phyloP scores from a whole-genome alignment of 2,329 filamentous ascomycete species.

The Epicoccum nigrum region DNA sequence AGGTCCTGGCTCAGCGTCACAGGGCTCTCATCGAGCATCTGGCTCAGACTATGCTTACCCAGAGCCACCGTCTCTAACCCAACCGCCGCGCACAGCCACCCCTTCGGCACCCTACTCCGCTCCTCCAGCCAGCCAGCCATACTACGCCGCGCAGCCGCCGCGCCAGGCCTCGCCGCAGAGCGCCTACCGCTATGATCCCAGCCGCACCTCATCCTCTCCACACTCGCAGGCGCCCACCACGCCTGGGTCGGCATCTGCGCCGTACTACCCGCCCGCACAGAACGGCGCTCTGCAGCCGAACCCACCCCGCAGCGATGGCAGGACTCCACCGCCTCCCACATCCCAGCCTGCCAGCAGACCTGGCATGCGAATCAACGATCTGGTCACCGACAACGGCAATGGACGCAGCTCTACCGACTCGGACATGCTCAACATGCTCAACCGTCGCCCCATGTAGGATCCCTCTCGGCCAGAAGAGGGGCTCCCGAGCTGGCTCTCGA shows the following conservation, averaged over 20 bases:
- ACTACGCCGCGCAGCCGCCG: constrained; percentile 48
- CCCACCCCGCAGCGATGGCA: constrained; percentile 47
- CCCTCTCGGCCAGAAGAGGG: constrained; percentile 9
- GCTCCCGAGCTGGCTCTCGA: constrained; percentile 41
- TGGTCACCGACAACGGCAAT: constrained; percentile 47
- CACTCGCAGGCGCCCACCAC: constrained; percentile 49
- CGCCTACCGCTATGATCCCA: constrained; percentile 50
- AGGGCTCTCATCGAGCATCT: constrained; percentile 46
- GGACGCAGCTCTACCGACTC: constrained; percentile 51
- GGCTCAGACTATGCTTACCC: constrained; percentile 50
- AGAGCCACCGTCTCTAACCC: constrained; percentile 53
- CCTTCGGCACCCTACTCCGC: constrained; percentile 50
- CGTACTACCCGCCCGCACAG: constrained; percentile 43
- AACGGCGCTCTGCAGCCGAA: constrained; percentile 42
- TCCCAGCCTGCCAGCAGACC: constrained; percentile 41
- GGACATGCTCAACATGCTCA: constrained; percentile 52
- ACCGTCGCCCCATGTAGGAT: constrained; percentile 46
- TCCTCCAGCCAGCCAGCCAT: constrained; percentile 47
- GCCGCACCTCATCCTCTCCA: constrained; percentile 51
- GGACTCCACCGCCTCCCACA: constrained; percentile 48
- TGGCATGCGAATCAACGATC: constrained; percentile 52
- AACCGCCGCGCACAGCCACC: constrained; percentile 53
- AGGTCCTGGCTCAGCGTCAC: constrained; percentile 52
- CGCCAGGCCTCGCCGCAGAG: constrained; percentile 52
- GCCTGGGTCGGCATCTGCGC: constrained; percentile 37